These are phyloP conservation scores for Phytophthora sansomeana DNA, from an alignment of 352 stramenopile genomes.

Conservation along the genomic window DNA sequence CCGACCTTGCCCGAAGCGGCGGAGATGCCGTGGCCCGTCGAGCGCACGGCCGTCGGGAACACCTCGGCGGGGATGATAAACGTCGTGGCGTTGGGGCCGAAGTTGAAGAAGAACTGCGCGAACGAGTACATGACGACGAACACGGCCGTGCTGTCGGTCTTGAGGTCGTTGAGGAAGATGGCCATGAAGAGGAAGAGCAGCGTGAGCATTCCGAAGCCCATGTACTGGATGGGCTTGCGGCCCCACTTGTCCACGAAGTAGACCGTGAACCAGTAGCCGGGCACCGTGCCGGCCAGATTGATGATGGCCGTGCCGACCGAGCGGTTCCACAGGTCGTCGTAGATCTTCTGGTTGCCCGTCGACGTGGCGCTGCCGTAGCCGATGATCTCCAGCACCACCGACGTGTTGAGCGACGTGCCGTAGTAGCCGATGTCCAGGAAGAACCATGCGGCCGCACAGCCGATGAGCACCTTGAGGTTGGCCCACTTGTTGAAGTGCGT, in stretches of 20 bases:
- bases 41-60: conserved; percentile 84
- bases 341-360: conserved; percentile 58
- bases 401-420: conserved; percentile 60
- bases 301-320: conserved; percentile 54
- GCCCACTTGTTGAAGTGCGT: conserved; percentile 49
- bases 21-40: conserved; percentile 85
- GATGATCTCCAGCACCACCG: conserved; percentile 53
- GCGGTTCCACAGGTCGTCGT: conserved; percentile 51
- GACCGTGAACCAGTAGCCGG: conserved; percentile 75
- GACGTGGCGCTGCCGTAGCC: conserved; percentile 42
- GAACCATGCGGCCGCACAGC: conserved; percentile 61
- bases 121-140: conserved; percentile 66
- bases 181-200: conserved; percentile 60
- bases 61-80: conserved; percentile 90
- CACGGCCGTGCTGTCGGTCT: conserved; percentile 37
- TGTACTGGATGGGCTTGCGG: conserved; percentile 68
- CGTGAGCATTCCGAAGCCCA: conserved; percentile 55
- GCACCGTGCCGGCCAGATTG: conserved; percentile 59
- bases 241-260: conserved; percentile 63
- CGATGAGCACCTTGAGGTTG: conserved; percentile 58
- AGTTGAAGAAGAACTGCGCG: conserved; percentile 72
- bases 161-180: conserved; percentile 56
- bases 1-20: conserved; percentile 78
- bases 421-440: conserved; percentile 74
- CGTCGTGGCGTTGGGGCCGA: conserved; percentile 81